Conservation (phyloP, 2,329 filamentous ascomycete species). For the Claviceps spartinae region DNA sequence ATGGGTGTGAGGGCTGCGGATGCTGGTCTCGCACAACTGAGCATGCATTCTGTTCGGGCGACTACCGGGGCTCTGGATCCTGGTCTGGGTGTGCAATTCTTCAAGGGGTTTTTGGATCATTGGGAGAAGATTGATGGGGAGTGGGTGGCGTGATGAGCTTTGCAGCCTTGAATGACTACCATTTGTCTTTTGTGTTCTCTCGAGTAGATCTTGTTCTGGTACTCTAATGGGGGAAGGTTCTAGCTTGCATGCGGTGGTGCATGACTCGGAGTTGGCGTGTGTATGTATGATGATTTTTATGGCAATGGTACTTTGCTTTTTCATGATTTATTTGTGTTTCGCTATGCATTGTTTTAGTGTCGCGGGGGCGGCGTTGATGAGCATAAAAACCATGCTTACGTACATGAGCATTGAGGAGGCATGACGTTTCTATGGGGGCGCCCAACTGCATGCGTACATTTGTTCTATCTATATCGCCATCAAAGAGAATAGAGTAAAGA, state of each 20-base stretch:
- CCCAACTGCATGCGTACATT: no score
- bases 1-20: constrained; percentile 78
- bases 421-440: no score
- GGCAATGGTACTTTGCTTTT: no score
- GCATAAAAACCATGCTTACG: no score
- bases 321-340: no score
- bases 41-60: constrained; percentile 86
- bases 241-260: neutral
- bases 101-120: constrained; percentile 76
- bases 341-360: no score
- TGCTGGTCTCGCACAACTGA: constrained; percentile 78
- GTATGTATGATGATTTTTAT: no score
- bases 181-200: neutral
- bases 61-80: constrained; percentile 79
- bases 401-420: no score
- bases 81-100: constrained; percentile 74
- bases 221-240: no score
- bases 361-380: no score
- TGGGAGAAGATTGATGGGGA: constrained; percentile 77
- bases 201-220: neutral
- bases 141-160: constrained; percentile 35
- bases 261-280: neutral
- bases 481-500: no score
- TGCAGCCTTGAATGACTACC: neutral
- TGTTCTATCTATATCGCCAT: no score